phyloP scores from a whole-genome alignment of 768 basidiomycete genomes.

The Coprinellus micaceus region DNA sequence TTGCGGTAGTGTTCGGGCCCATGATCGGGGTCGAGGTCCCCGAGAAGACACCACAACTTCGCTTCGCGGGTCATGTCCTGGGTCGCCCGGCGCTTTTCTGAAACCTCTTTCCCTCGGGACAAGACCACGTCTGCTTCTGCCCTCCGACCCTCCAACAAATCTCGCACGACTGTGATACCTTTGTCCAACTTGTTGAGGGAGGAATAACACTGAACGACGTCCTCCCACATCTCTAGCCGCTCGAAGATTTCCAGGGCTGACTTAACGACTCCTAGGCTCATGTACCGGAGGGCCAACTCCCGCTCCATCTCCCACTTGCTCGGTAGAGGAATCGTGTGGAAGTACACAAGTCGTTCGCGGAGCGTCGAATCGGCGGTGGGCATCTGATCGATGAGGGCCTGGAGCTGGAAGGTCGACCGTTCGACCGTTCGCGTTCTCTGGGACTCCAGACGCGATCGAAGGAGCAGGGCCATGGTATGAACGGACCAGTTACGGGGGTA shows the following conservation, averaged over 20 bases:
- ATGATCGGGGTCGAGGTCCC: constrained; percentile 78
- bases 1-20: constrained; percentile 72
- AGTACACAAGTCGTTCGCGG: constrained; percentile 71
- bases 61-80: constrained; percentile 74
- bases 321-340: constrained; percentile 80
- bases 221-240: constrained; percentile 97
- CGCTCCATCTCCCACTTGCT: constrained; percentile 92
- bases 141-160: constrained; percentile 79
- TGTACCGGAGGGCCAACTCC: constrained; percentile 81
- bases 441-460: constrained; percentile 89
- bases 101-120: constrained; percentile 51
- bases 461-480: constrained; percentile 92
- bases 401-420: constrained; percentile 86
- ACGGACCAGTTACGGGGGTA: constrained; percentile 95
- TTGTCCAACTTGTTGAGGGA: constrained; percentile 75
- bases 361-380: constrained; percentile 76
- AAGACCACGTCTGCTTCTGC: constrained; percentile 77
- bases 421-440: constrained; percentile 89
- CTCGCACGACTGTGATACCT: constrained; percentile 76
- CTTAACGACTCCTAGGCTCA: constrained; percentile 81
- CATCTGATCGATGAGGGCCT: constrained; percentile 96
- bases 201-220: constrained; percentile 86
- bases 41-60: constrained; percentile 92
- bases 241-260: constrained; percentile 94
- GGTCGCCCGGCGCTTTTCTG: constrained; percentile 36